Evolutionary conservation across 2,329 filamentous ascomycete genomes (phyloP), one percentile per base, ranked within the genome.

Genomic region (Aciculosporium take): DNA sequence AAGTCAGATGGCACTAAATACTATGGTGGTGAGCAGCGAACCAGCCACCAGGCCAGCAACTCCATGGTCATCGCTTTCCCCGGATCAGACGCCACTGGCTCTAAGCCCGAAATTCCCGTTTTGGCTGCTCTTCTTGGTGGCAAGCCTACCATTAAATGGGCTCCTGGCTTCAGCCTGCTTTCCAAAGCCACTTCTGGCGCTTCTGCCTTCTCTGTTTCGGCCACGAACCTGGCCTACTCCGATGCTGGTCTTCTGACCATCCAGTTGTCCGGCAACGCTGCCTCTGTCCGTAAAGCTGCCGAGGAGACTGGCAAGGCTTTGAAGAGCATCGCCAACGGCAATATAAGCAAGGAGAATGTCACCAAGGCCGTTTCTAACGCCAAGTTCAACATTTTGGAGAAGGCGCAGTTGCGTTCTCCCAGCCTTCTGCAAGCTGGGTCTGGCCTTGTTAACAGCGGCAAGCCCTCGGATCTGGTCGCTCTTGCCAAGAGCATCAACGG

Each of bases 1-100:
- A 72, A 76, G 59, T 67, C 69, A 47, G 64, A 76, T 51, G 70
- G 82, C 49, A 75, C 78, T 60, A 91, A 88, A 66, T 98, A 96
- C 78, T 84, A 78, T 58, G 91, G 91, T 62, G 93, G 91, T 58
- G 87, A 98, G 72, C 85, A 94, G 70, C 85, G 91, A 53, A 83
- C 84, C 51, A 72, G 83, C 49, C 83, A 86, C 63, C 71, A 70
- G 45, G 69, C 71, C 49, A 82, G 84, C 52, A 95, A 94, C 67
- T 74, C 87, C 33, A 62, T 94, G 53, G 84, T 94, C 51, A 77
- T 98, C 58, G 91, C 79, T 48, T 96, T 98, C 81, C 84, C 87
- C 44, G 88, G 89, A 46, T 87, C 86, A 48, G 83, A 85, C 65
- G 79, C 81, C 53, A 71, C 72, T 49, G 78, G 77, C 55, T 86